phyloP scores from a whole-genome alignment of 805 yeast species.

The Hanseniaspora hatyaiensis region DNA sequence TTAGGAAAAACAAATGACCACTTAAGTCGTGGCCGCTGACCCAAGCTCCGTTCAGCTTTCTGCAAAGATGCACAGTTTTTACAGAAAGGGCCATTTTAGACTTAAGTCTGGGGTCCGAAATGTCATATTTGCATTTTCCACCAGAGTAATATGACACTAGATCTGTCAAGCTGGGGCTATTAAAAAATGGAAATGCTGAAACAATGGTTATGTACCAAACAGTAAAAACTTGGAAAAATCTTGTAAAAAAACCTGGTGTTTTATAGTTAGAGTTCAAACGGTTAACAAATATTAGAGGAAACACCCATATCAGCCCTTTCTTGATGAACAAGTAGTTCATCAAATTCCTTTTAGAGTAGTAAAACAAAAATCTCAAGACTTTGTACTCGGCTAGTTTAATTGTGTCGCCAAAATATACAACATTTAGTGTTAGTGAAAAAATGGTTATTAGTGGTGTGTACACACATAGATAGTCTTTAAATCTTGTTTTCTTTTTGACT shows the following conservation, averaged over 20 bases:
- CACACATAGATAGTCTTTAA: too few relatives aligned
- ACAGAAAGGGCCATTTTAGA: neutral
- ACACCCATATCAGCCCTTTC: slow-evolving; percentile 82
- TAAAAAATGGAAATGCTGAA: slow-evolving; percentile 57
- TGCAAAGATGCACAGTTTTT: slow-evolving; percentile 29
- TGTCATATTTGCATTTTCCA: slow-evolving; percentile 33
- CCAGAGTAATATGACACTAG: slow-evolving; percentile 68
- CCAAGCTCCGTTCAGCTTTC: slow-evolving; percentile 58
- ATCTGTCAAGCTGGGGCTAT: slow-evolving; percentile 81
- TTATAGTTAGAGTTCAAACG: slow-evolving; percentile 5
- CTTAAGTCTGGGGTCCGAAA: neutral
- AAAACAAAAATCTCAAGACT: neutral
- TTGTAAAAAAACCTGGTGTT: slow-evolving; percentile 5
- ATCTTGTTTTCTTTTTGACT: too few relatives aligned
- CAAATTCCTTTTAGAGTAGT: slow-evolving; percentile 19
- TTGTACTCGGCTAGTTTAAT: neutral
- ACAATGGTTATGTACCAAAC: slow-evolving; percentile 56
- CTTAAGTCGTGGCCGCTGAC: slow-evolving; percentile 89
- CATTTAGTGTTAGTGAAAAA: neutral
- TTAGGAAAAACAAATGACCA: slow-evolving; percentile 76
- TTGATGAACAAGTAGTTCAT: slow-evolving; percentile 70
- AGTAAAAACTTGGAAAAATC: slow-evolving; percentile 27
- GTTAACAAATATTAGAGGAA: slow-evolving; percentile 19
- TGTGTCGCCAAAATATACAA: slow-evolving; percentile 2
- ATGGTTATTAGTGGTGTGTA: slow-evolving; percentile 8